A percentile compares a stretch with the other conserved stretches of the same genome.
Conservation (phyloP, 2,329 filamentous ascomycete species). For the Botrytis aclada region DNA sequence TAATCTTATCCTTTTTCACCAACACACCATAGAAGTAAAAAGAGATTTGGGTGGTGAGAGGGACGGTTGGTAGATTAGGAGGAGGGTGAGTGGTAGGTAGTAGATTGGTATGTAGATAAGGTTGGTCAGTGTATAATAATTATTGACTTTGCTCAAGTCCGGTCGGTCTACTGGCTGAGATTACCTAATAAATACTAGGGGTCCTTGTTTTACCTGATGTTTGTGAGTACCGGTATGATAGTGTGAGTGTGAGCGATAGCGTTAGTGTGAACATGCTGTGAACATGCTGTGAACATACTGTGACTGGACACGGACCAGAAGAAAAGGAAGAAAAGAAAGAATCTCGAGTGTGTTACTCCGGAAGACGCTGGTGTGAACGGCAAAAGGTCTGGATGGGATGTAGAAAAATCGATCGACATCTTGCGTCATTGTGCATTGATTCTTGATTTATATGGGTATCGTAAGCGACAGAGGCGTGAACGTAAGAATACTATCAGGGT, state of each 20-base stretch:
- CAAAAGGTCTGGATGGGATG: not conserved
- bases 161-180: not conserved
- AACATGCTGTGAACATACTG: not conserved
- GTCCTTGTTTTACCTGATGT: not conserved
- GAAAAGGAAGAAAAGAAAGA: too few relatives aligned
- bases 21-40: not conserved
- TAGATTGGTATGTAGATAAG: not conserved
- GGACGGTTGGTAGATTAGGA: not conserved
- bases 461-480: not conserved
- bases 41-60: not conserved
- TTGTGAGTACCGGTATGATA: not conserved
- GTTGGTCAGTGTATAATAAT: not conserved
- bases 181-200: not conserved
- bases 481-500: not conserved
- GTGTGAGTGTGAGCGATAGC: too few relatives aligned
- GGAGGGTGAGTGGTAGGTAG: too few relatives aligned
- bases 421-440: not conserved
- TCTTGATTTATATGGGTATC: not conserved
- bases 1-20: not conserved
- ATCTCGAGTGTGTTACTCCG: too few relatives aligned
- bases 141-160: too few relatives aligned
- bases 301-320: not conserved
- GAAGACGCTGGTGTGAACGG: too few relatives aligned
- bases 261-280: not conserved
- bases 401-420: not conserved